Base-by-base conservation (phyloP, 1,284 basidiomycete species). In the Neotropicomus parvogracilis region DNA sequence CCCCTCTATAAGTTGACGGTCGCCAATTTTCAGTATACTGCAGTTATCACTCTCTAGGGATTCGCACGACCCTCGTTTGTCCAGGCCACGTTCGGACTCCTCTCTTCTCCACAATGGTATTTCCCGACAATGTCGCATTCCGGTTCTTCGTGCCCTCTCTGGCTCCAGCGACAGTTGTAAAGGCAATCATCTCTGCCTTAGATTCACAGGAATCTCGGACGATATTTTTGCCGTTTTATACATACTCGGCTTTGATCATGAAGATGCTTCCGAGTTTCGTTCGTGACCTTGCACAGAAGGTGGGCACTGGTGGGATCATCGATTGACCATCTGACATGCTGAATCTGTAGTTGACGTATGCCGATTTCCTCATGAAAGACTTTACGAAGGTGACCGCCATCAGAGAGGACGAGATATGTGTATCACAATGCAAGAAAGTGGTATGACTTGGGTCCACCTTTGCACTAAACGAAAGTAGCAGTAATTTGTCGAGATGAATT, bases 51-150 rank as follows among this genome's bases (percentile, higher is more conserved):
- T 75, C 81, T 19, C 88, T 86, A 0, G 65, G 71, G 33, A 80
- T 97, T 66, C 83, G 88, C 26, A 93, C 91, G 3, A 92, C 89
- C 2, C 75, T 95, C 21, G 70, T 95, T 42, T 75, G 84, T 41
- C 83, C 93, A 1, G 88, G 88, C 4, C 85, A 90, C 60, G 74
- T 88, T 54, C 64, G 74, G 43, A 93, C 92, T 1, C 75, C 78
- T 2, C 74, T 95, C 61, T 95, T 95, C 70, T 75, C 79, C 26
- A 73, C 73, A 4, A 69, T 81, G 38, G 65, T 62, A 17, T 69
- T 86, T 32, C 81, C 85, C 2, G 57, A 66, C 34, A 72, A 70
- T 44, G 60, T 70, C 41, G 61, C 84, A 31, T 81, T 79, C 68
- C 75, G 75, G 45, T 94, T 94, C 70, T 74, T 91, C 56, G 75